These are phyloP conservation scores for Coprinopsis cinerea DNA, from an alignment of 768 basidiomycete species.

Conservation along the genomic window DNA sequence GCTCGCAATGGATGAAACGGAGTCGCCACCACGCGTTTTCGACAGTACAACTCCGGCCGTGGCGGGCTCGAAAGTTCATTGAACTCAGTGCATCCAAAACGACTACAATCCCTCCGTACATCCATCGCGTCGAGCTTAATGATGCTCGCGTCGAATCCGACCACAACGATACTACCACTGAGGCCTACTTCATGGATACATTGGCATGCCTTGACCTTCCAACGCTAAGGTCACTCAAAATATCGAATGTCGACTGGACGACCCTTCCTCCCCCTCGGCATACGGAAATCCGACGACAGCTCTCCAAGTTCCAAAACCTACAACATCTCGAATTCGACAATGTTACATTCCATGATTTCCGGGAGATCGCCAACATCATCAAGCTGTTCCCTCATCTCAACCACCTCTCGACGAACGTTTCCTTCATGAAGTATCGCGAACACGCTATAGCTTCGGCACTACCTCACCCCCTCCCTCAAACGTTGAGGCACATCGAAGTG, in stretches of 20 bases:
- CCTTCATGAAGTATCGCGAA: slow-evolving; percentile 23
- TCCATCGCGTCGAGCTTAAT: slow-evolving; percentile 24
- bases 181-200: slow-evolving; percentile 13
- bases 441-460: slow-evolving; percentile 16
- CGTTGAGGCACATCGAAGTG: slow-evolving; percentile 18
- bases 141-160: slow-evolving; percentile 10
- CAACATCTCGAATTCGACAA: slow-evolving; percentile 21
- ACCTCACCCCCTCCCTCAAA: slow-evolving; percentile 11
- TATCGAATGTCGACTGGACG: slow-evolving; percentile 27
- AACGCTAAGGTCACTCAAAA: slow-evolving; percentile 17
- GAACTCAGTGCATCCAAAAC: slow-evolving; percentile 15
- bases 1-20: slow-evolving; percentile 26
- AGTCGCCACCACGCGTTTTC: slow-evolving; percentile 27
- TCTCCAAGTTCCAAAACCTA: slow-evolving; percentile 18
- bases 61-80: slow-evolving; percentile 20
- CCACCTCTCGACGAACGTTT: slow-evolving; percentile 21
- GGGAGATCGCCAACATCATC: slow-evolving; percentile 22
- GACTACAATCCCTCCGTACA: slow-evolving; percentile 23
- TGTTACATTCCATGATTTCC: slow-evolving; percentile 25
- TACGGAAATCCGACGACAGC: slow-evolving; percentile 13
- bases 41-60: slow-evolving; percentile 25
- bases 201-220: slow-evolving; percentile 16
- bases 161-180: neutral
- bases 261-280: slow-evolving; percentile 16
- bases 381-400: slow-evolving; percentile 17